Conservation (phyloP, 441 rosid genomes). For the Capsella rubella region DNA sequence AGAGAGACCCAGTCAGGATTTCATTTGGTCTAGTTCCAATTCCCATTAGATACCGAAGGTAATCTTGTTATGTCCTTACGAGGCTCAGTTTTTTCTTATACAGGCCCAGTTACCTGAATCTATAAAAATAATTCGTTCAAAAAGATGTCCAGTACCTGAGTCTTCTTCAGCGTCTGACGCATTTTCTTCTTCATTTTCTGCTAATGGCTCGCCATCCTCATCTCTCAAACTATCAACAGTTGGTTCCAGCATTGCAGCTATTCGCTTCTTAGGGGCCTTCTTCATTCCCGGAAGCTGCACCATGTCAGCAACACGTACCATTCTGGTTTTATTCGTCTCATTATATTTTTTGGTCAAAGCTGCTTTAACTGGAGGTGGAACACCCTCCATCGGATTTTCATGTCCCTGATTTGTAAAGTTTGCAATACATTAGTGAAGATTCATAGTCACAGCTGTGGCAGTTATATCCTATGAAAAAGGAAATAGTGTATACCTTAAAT, state of each 20-base stretch:
- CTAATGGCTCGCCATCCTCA: slow-evolving; percentile 63
- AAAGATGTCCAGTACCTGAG: slow-evolving; percentile 54
- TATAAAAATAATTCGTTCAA: slow-evolving; percentile 12
- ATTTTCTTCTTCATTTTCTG: slow-evolving; percentile 68
- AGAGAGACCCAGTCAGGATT: slow-evolving; percentile 18
- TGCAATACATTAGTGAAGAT: slow-evolving; percentile 25
- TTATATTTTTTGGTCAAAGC: slow-evolving; percentile 91
- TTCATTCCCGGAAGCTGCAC: slow-evolving; percentile 82
- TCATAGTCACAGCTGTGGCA: not conserved
- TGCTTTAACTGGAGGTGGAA: slow-evolving; percentile 82
- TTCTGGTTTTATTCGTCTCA: slow-evolving; percentile 67
- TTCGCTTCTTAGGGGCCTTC: slow-evolving; percentile 82
- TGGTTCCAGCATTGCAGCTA: slow-evolving; percentile 85
- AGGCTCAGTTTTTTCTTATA: not conserved
- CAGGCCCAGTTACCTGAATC: slow-evolving; percentile 22
- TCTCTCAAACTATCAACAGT: slow-evolving; percentile 62
- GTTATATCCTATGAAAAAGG: slow-evolving; percentile 3
- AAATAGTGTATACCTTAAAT: slow-evolving; percentile 62
- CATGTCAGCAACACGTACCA: slow-evolving; percentile 89
- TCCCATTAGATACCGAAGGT: slow-evolving; percentile 1
- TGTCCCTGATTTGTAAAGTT: slow-evolving; percentile 63
- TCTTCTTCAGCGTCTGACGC: slow-evolving; percentile 65
- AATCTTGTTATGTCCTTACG: slow-evolving; percentile 10
- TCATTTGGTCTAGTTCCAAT: slow-evolving; percentile 8
- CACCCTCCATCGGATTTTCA: slow-evolving; percentile 88